Evolutionary conservation across 805 yeast species (phyloP), one percentile per base, ranked within the genome.

Genomic region (Wickerhamomyces chaumierensis): DNA sequence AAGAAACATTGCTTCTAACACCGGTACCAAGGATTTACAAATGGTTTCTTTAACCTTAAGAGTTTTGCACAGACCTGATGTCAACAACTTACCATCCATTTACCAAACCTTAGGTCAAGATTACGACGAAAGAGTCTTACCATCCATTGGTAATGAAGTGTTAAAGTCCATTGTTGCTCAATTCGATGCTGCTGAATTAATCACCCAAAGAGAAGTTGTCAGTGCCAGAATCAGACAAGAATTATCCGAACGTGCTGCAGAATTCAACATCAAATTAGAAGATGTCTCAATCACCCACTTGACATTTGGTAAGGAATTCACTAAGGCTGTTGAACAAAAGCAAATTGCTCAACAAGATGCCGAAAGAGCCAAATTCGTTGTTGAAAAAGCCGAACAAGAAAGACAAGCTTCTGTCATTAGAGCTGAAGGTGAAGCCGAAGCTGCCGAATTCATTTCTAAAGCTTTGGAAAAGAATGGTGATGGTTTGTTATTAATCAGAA

Each of bases 261-360:
- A 92, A 62, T 92, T 92, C 67, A 75, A 82, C 62, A 88, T 92
- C 56, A 81, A 73, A 57, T 73, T 92, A 49, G 98, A 92, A 62
- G 98, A 92, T 63, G 98, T 92, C 38, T 84, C 96, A 19, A 92
- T 92, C 49, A 92, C 98, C 14, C 98, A 92, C 63, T 80, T 92
- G 85, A 85, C 96, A 1, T 92, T 92, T 60, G 97, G 98, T 39
- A 74, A 72, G 47, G 98, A 92, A 58, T 92, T 92, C 68, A 92
- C 98, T 39, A 88, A 84, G 62, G 97, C 98, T 27, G 98, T 92
- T 43, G 98, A 92, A 66, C 95, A 85, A 66, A 92, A 92, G 61
- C 97, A 92, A 65, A 94, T 92, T 63, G 98, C 98, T 25, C 98
- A 92, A 66, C 98, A 92, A 65, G 98, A 92, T 58, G 97, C 98